Evolutionary conservation across 352 stramenopile genomes (phyloP), one percentile per base, ranked within the genome.

Genomic region (Globisporangium nunn): DNA sequence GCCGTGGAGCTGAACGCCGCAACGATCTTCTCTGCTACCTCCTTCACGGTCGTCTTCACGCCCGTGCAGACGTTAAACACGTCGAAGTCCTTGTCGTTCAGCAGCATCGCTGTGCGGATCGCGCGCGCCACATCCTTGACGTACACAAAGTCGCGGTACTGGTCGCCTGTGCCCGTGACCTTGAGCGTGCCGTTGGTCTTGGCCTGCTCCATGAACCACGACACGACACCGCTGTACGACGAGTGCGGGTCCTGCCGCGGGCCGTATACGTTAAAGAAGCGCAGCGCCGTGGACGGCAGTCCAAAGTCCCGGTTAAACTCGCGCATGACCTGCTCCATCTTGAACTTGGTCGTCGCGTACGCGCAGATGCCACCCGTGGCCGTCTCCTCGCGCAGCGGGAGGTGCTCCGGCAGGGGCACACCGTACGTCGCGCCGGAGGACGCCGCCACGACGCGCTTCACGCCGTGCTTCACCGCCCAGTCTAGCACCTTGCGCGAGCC

Each of bases 21-120:
- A 12, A 88, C 67, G 53, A 93, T 85, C 33, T 67, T 68, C 59
- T 85, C 35, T 4, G 81, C 83, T 28, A 91, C 72, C 30, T 65
- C 74, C 49, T 79, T 81, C 45, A 93, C 69, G 11, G 79, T 69
- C 35, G 77, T 87, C 66, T 88, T 90, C 52, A 85, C 46, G 18
- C 81, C 83, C 31, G 81, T 93, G 69, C 81, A 93, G 52, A 93
- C 79, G 59, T 93, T 93, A 53, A 91, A 93, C 23, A 89, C 81
- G 57, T 93, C 77, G 52, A 90, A 93, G 41, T 85, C 68, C 35
- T 80, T 64, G 63, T 85, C 70, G 35, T 58, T 59, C 30, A 89
- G 54, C 48, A 91, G 64, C 78, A 93, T 89, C 29, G 83, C 83
- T 33, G 75, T 87, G 35, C 80, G 81, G 51, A 93, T 88, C 43